Base-by-base conservation (phyloP, 1,284 basidiomycete genomes). In the Ustilago nuda region DNA sequence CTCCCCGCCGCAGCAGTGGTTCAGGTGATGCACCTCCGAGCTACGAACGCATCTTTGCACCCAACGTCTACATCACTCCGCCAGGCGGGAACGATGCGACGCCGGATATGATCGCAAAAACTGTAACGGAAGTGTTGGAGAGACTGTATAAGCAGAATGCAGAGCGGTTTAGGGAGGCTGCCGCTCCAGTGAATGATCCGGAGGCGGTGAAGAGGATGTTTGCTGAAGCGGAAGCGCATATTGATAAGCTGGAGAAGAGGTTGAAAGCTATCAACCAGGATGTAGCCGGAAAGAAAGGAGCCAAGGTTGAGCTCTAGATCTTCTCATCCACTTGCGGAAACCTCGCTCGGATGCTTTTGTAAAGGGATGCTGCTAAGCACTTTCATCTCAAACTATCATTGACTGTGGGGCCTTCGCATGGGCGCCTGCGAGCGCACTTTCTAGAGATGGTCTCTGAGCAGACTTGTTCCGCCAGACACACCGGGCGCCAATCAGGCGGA, bases 151-250 rank as follows among this genome's bases (percentile, higher is more conserved):
- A 46, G 51, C 51, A 48, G 59, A 60, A 55, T 48, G 35, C 48
- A 12, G 65, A 66, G 27, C 37, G 45, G 3, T 57, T 60, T 56
- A 52, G 48, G 33, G 36, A n/a, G 39, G 53, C 8, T 33, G 37
- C 36, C 32, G 45, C 32, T 41, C 53, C 46, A 9, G 56, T 17
- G 35, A 84, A 86, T 70, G 88, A 88, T 70, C 86, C 92, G 78
- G 90, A 91, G 77, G 76, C 84, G 59, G 87, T 91, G 33, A 66
- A 66, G 54, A 56, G 46, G 50, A 19, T 74, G 53, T 41, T 74
- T 3, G 57, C 45, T 1, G 63, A 74, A 39, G 62, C 72, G 0
- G 91, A 92, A 80, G 87, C 88, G 59, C 87, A 89, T 66, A 87
- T 91, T 19, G 86, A 85, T 50, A 61, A 79, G 23, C 86, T 92